A percentile compares a stretch with the other conserved stretches of the same genome.
Conservation (phyloP, 2,329 filamentous ascomycete species). For the Penicillium sp. region DNA sequence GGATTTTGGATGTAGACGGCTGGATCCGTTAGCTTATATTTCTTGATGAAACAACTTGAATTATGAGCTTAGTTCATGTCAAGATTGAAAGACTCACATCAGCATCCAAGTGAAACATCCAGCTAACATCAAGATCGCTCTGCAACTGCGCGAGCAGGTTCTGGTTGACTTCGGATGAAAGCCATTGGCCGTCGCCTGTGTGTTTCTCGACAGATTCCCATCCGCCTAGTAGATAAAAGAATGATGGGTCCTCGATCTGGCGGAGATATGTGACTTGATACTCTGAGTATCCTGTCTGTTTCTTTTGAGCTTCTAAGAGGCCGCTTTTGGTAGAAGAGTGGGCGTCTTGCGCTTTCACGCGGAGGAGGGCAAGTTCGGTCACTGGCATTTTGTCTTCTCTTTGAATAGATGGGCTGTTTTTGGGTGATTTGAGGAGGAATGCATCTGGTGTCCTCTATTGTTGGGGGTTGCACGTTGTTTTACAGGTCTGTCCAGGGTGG, state of each 20-base stretch:
- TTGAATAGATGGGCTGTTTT: background rate
- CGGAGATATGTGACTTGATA: slow-evolving; percentile 42
- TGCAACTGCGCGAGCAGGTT: slow-evolving; percentile 38
- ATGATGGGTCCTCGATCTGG: slow-evolving; percentile 46
- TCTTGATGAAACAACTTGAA: background rate
- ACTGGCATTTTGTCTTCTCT: slow-evolving; percentile 8
- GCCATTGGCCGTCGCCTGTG: slow-evolving; percentile 38
- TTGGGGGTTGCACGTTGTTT: background rate
- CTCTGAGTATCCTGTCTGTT: slow-evolving; percentile 40
- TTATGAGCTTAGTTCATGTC: too few species aligned
- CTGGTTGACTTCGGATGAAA: slow-evolving; percentile 46
- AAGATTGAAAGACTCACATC: slow-evolving; percentile 25
- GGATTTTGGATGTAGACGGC: slow-evolving; percentile 20
- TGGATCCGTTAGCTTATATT: background rate
- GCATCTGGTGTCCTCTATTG: accelerated
- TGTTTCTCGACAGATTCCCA: slow-evolving; percentile 49
- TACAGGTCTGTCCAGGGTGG: background rate
- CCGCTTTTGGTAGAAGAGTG: slow-evolving; percentile 25
- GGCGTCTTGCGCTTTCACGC: slow-evolving; percentile 29
- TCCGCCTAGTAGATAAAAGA: slow-evolving; percentile 48
- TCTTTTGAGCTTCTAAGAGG: slow-evolving; percentile 38
- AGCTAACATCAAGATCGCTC: slow-evolving; percentile 42
- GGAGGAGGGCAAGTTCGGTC: slow-evolving; percentile 50
- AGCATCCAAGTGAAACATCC: slow-evolving; percentile 47
- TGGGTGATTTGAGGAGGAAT: too few species aligned